Evolutionary conservation across 1,284 basidiomycete species (phyloP), one percentile per base, ranked within the genome.

Genomic region (Pisolithus thermaeus): DNA sequence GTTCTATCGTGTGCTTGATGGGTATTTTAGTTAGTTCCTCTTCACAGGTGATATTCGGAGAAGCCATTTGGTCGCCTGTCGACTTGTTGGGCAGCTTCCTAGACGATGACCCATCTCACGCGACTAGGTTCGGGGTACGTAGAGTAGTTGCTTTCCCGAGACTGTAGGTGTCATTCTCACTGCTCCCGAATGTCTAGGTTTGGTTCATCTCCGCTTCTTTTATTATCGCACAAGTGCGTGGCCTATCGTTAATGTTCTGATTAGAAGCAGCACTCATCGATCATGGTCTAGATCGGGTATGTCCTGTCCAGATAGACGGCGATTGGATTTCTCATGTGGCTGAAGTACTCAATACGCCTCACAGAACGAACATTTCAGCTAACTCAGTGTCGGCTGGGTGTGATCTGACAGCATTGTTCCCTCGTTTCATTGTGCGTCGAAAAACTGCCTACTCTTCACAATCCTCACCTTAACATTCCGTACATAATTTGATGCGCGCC

Each of bases 331-430:
- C 46, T 7, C 35, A 22, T 49, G 53, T 46, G 51, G 9, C 3
- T 14, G 20, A 41, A 23, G 9, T 41, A 22, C 39, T 54, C 49
- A 47, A 38, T 39, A 54, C 43, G 44, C 20, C 37, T 41, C 48
- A 25, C 49, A 84, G 83, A 27, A 87, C 84, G 41, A 91, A 90
- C 66, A 87, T 92, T 60, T 86, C 87, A 11, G 90, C 92, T 47
- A 94, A 94, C 72, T 87, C 86, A 3, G 81, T 93, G 58, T 86
- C 83, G 36, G 90, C 90, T 4, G 90, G 92, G 6, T 90, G 89
- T 61, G 91, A 94, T 69, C 70, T 93, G 57, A 92, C 90, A 1
- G 83, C 90, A 3, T 75, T 92, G 35, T 74, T 83, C 59, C 89
- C 91, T 51, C 83, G 85, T 28, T 93, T 83, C 71, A 83, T 94